These are phyloP conservation scores for Dactylellina drechsleri DNA, from an alignment of 2,329 filamentous ascomycete species.

Conservation along the genomic window DNA sequence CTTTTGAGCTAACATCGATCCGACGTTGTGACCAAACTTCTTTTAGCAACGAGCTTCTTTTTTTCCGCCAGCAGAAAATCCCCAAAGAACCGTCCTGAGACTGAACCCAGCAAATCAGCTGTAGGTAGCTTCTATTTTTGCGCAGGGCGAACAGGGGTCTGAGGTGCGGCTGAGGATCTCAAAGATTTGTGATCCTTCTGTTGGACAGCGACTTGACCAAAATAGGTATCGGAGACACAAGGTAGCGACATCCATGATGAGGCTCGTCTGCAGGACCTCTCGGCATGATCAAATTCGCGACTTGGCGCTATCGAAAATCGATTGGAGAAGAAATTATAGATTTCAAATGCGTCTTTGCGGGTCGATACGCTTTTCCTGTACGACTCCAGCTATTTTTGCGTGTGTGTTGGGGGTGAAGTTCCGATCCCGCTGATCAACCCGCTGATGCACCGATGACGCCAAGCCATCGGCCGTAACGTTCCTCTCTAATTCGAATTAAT, in stretches of 20 bases:
- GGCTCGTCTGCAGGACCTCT: background rate
- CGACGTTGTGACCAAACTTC: background rate
- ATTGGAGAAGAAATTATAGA: background rate
- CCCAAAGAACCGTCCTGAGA: slow-evolving; percentile 25
- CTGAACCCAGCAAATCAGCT: slow-evolving; percentile 25
- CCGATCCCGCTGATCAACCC: background rate
- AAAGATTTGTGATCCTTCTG: slow-evolving; percentile 26
- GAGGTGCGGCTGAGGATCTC: slow-evolving; percentile 43
- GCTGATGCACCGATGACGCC: too few relatives aligned
- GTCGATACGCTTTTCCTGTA: slow-evolving; percentile 1
- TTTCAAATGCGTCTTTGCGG: slow-evolving; percentile 5
- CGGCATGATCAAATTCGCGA: too few relatives aligned
- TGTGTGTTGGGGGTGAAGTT: slow-evolving; percentile 3
- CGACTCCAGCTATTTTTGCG: background rate
- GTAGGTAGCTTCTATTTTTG: slow-evolving; percentile 50
- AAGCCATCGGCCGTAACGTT: too few relatives aligned
- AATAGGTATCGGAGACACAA: slow-evolving; percentile 28
- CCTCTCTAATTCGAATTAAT: too few relatives aligned
- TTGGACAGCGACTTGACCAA: slow-evolving; percentile 18
- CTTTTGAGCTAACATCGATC: slow-evolving; percentile 17
- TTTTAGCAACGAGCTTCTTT: background rate
- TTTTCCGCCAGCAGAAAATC: slow-evolving; percentile 30
- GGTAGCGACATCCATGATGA: background rate
- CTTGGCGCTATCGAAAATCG: background rate
- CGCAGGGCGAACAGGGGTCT: slow-evolving; percentile 34